Conservation (phyloP, 1,284 basidiomycete genomes). For the Peniophora sp. region DNA sequence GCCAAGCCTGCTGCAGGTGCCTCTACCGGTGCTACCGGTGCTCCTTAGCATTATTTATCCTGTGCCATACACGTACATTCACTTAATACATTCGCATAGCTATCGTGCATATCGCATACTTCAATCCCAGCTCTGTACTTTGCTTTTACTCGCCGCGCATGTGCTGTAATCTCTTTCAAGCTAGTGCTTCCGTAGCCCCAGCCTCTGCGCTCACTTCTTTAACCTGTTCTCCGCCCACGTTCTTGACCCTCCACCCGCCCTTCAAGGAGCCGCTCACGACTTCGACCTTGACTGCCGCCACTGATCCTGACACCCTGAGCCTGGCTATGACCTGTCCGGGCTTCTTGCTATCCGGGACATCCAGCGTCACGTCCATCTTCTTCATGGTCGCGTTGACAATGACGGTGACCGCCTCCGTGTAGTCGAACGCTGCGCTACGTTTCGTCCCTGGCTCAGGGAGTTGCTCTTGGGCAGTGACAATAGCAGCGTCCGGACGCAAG, state of each 20-base stretch:
- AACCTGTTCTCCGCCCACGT: background rate
- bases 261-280: background rate
- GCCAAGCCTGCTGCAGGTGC: too few species aligned
- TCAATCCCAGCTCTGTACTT: too few species aligned
- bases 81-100: too few species aligned
- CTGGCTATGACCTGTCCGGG: background rate
- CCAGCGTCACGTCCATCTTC: background rate
- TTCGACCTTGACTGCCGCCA: background rate
- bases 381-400: background rate
- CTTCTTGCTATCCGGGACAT: background rate
- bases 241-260: background rate
- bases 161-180: too few species aligned
- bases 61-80: too few species aligned
- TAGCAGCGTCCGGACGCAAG: conserved; percentile 49
- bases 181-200: background rate
- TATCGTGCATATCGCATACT: too few species aligned
- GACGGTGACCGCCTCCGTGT: background rate
- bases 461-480: conserved; percentile 45
- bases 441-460: background rate
- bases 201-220: background rate
- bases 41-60: too few species aligned
- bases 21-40: too few species aligned
- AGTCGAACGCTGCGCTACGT: background rate
- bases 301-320: background rate
- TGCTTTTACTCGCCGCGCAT: too few species aligned